Conservation (phyloP, 2,329 filamentous ascomycete genomes). For the Cadophora luteo-olivacea region DNA sequence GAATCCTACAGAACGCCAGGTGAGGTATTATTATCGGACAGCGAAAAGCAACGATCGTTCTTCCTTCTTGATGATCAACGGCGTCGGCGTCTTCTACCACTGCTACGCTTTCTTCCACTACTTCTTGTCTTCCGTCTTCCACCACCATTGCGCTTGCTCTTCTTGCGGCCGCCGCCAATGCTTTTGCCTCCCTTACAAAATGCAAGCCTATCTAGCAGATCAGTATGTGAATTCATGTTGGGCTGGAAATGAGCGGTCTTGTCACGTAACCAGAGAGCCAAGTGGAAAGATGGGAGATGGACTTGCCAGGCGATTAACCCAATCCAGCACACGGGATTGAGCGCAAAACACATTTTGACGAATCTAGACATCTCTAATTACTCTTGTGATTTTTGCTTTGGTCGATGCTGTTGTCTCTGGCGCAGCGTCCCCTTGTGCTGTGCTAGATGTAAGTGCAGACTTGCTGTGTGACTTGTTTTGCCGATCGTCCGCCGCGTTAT, state of each 20-base stretch:
- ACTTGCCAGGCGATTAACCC: conserved; percentile 2
- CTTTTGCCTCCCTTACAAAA: not conserved
- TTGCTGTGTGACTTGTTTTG: no score
- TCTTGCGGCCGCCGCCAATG: not conserved
- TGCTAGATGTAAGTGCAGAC: not conserved
- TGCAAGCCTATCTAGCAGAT: not conserved
- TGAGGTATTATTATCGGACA: not conserved
- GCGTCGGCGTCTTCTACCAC: not conserved
- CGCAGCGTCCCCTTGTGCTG: not conserved
- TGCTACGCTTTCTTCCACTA: not conserved
- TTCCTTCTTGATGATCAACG: not conserved
- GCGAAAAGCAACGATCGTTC: not conserved
- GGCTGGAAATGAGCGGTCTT: not conserved
- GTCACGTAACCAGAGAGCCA: no score
- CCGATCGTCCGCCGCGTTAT: no score
- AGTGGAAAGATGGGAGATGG: not conserved
- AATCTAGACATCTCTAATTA: not conserved
- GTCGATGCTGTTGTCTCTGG: not conserved
- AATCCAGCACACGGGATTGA: not conserved
- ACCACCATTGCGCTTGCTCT: no score
- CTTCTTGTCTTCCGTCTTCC: not conserved
- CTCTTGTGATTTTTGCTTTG: not conserved
- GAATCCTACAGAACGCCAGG: no score
- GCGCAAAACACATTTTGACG: not conserved
- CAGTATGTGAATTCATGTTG: not conserved